Conservation (phyloP, 441 rosid genomes). For the Viola pubescens region DNA sequence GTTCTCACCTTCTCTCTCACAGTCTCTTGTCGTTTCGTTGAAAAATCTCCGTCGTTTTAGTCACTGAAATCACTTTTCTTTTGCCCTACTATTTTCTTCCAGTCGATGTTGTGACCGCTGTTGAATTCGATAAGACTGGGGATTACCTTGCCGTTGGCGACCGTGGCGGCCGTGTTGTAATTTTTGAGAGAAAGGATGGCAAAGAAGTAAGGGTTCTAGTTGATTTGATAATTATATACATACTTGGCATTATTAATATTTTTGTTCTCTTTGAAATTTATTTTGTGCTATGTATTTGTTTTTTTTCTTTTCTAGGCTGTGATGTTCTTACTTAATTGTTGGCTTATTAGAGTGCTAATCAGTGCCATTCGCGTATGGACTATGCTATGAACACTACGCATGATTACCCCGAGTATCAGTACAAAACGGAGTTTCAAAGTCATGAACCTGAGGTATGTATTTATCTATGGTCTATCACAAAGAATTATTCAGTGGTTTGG, state of each 20-base stretch:
- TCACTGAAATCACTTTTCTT: background rate
- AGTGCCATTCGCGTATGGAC: constrained; percentile 31
- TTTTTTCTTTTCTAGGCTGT: constrained; percentile 14
- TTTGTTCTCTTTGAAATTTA: background rate
- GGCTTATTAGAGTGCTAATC: constrained; percentile 30
- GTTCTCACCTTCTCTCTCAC: background rate
- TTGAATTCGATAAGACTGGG: constrained; percentile 55
- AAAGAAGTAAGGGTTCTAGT: constrained; percentile 32
- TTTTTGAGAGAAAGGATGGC: constrained; percentile 38
- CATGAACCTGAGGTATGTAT: constrained; percentile 62
- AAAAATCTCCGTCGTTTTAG: no score
- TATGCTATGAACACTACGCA: constrained; percentile 18
- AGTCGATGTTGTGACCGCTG: constrained; percentile 48
- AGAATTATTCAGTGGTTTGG: background rate
- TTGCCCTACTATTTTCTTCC: background rate
- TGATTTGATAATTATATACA: background rate
- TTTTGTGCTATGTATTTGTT: constrained; percentile 1
- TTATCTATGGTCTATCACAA: background rate
- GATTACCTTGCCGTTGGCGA: constrained; percentile 60
- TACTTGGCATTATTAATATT: background rate
- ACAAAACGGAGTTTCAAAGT: constrained; percentile 67
- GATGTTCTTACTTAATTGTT: constrained; percentile 15
- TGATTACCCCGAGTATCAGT: constrained; percentile 40
- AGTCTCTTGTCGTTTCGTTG: no score
- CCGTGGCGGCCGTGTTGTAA: constrained; percentile 54